Base-by-base conservation (phyloP, 805 yeast species). In the Candida germanica region DNA sequence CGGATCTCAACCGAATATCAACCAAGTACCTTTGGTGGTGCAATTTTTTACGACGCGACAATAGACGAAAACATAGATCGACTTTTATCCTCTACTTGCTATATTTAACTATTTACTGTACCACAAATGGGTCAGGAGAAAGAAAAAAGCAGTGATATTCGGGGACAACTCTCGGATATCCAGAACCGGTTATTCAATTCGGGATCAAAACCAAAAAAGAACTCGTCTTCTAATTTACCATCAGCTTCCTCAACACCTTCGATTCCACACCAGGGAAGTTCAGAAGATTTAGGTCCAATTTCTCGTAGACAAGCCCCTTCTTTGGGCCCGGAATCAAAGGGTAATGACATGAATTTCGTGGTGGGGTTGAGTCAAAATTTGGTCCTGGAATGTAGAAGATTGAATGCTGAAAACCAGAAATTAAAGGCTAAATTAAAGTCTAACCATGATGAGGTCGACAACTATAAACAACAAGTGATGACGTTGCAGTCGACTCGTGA, bases 351-450 rank as follows among this genome's bases (percentile, higher is more conserved):
- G 65, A 77, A 78, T 51, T 83, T 83, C 51, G 79, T 83, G 11
- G 83, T 83, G 39, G 87, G 84, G 3, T 58, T 84, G 38, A 80
- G 87, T 59, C 91, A 84, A 48, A 82, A 81, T 39, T 61, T 84
- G 43, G 66, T 84, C 12, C 62, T 73, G 29, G 87, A 85, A 54
- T 83, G 88, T 49, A 73, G 89, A 46, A 70, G 82, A 42, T 64
- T 84, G 38, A 81, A 77, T 36, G 80, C 83, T 17, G 87, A 82
- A 40, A 79, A 75, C 52, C 69, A 69, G 35, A 61, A 59, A 43
- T 64, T 70, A 43, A 70, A 71, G 40, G 44, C 54, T 12, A 67
- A 65, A 43, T 48, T 79, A 42, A 66, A 64, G 41, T 47, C 64
- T 2, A 47, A 65, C n/a, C 58, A 58, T 28, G 72, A 69, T 17